Conservation (phyloP, 2,329 filamentous ascomycete genomes). For the Exophiala dermatitidis region DNA sequence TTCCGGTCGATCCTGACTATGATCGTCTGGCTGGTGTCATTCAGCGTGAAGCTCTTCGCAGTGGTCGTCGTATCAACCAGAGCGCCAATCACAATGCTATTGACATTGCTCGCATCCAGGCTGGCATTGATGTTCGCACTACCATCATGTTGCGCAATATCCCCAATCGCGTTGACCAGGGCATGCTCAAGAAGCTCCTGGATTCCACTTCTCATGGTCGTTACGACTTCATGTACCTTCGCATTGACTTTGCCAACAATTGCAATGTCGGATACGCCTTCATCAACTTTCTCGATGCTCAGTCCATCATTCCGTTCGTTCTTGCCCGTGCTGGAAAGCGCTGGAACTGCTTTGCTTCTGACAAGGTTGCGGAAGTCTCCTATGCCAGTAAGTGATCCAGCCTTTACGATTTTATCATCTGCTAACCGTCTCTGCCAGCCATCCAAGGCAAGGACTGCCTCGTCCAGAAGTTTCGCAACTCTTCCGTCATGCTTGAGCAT, state of each 20-base stretch:
- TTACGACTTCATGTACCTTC: constrained; percentile 92
- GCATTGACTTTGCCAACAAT: constrained; percentile 77
- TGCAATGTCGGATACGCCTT: constrained; percentile 96
- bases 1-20: constrained; percentile 32
- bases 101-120: constrained; percentile 39
- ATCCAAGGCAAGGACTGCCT: constrained; percentile 89
- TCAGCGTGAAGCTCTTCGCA: constrained; percentile 16
- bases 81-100: constrained; percentile 39
- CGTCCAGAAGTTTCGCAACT: constrained; percentile 93
- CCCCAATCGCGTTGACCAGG: constrained; percentile 74
- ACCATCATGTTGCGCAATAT: constrained; percentile 94
- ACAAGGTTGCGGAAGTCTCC: constrained; percentile 82
- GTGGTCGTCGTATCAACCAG: constrained; percentile 18
- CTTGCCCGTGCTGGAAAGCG: constrained; percentile 61
- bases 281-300: constrained; percentile 74
- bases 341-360: constrained; percentile 73
- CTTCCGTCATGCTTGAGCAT: constrained; percentile 85
- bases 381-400: constrained; percentile 69
- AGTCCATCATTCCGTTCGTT: constrained; percentile 50
- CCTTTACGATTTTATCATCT: neutral
- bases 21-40: constrained; percentile 27
- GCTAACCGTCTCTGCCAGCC: constrained; percentile 43
- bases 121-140: constrained; percentile 66
- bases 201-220: constrained; percentile 71
- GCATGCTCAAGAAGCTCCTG: constrained; percentile 69